A percentile compares a stretch with the other conserved stretches of the same genome.
phyloP scores from a whole-genome alignment of 148 eudicot species.

The Rhododendron williamsianum region DNA sequence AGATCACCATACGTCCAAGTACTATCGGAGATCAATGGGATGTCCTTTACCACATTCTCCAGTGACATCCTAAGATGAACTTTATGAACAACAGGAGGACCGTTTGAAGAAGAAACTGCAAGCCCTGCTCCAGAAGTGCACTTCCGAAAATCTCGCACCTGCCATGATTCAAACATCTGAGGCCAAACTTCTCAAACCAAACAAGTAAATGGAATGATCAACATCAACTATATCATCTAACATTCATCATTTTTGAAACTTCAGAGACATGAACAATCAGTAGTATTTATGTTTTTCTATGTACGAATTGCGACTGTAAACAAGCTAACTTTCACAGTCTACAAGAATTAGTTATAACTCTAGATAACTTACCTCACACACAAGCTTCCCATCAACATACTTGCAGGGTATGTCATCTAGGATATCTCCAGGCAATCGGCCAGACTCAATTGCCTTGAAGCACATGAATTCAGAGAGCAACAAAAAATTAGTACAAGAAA shows the following conservation, averaged over 20 bases:
- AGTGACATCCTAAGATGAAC: conserved; percentile 81
- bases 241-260: background rate
- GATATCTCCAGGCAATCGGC: conserved; percentile 80
- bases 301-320: background rate
- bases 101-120: conserved; percentile 34
- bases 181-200: background rate
- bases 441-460: conserved; percentile 84
- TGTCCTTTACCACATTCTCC: conserved; percentile 93
- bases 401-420: conserved; percentile 95
- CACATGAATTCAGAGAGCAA: background rate
- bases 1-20: conserved; percentile 96
- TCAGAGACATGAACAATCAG: background rate
- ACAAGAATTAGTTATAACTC: background rate
- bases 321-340: background rate
- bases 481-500: background rate
- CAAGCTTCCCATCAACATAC: conserved; percentile 56
- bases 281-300: background rate
- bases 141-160: conserved; percentile 90
- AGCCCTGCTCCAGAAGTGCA: conserved; percentile 44
- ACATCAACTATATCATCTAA: background rate
- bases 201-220: background rate
- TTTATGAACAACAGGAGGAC: conserved; percentile 46
- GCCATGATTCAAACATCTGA: conserved; percentile 18
- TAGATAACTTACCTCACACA: conserved; percentile 68
- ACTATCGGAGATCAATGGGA: conserved; percentile 70